A percentile compares a stretch with the other conserved stretches of the same genome.
Conservation (phyloP, 164 flowering plant species). For the Cinnamomum chago region DNA sequence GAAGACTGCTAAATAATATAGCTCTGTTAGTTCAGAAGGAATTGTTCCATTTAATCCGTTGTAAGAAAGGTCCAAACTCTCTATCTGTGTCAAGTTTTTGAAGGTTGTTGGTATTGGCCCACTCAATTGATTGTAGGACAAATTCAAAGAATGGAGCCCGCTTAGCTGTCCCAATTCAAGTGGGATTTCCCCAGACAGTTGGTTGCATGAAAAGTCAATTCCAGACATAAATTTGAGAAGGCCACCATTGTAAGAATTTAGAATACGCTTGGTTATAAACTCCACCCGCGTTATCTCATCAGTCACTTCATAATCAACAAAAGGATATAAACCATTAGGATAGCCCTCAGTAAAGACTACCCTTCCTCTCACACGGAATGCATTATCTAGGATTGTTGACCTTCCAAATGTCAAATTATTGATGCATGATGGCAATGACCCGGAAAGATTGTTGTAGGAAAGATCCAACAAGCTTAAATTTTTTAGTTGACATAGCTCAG, state of each 20-base stretch:
- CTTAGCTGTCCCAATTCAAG: slow-evolving; percentile 17
- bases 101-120: slow-evolving; percentile 17
- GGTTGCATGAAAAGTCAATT: slow-evolving; percentile 22
- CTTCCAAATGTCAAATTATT: slow-evolving; percentile 4
- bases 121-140: slow-evolving; percentile 14
- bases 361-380: no score
- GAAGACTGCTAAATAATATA: slow-evolving; percentile 10
- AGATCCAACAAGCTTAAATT: slow-evolving; percentile 12
- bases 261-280: slow-evolving; percentile 15
- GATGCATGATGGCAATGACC: slow-evolving; percentile 11
- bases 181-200: slow-evolving; percentile 20
- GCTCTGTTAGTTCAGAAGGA: slow-evolving; percentile 14
- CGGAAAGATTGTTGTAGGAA: slow-evolving; percentile 16
- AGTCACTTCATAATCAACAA: no score
- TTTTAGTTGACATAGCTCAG: slow-evolving; percentile 7
- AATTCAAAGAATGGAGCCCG: slow-evolving; percentile 8
- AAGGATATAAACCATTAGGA: no score
- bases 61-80: slow-evolving; percentile 12
- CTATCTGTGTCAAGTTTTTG: slow-evolving; percentile 9
- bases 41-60: slow-evolving; percentile 23
- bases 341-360: background rate
- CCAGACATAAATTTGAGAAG: slow-evolving; percentile 15
- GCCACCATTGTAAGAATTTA: slow-evolving; percentile 10
- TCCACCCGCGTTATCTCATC: slow-evolving; percentile 3
- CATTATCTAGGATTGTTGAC: background rate